phyloP scores from a whole-genome alignment of 1,139 yeast genomes.

The Suhomyces coccinellae region DNA sequence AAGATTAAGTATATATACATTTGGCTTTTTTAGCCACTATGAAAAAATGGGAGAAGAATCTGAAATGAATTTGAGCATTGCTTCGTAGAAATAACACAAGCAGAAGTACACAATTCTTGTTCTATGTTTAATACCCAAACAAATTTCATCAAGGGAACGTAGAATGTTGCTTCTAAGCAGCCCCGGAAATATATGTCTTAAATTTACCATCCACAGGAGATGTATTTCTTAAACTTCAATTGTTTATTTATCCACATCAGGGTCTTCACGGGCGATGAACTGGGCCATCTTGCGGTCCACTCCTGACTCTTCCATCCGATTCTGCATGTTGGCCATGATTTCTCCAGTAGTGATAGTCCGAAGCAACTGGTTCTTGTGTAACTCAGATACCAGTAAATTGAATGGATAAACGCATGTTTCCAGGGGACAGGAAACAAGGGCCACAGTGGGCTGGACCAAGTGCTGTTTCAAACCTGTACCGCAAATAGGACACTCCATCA shows the following conservation, averaged over 20 bases:
- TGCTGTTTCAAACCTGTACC: constrained; percentile 24
- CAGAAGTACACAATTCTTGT: too few species aligned
- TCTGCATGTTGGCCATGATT: constrained; percentile 28
- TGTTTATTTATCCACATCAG: constrained; percentile 19
- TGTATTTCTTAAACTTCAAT: too few species aligned
- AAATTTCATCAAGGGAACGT: too few species aligned
- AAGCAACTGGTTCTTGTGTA: constrained; percentile 27
- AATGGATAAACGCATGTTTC: constrained; percentile 34
- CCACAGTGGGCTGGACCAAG: constrained; percentile 28
- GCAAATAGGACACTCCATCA: constrained; percentile 30
- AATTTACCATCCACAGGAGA: neutral
- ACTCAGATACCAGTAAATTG: constrained; percentile 28
- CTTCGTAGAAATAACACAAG: too few species aligned
- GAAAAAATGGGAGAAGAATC: too few species aligned
- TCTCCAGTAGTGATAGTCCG: constrained; percentile 23
- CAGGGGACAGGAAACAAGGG: constrained; percentile 30
- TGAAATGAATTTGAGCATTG: too few species aligned
- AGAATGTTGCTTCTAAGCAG: too few species aligned
- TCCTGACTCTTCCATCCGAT: constrained; percentile 25
- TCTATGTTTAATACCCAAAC: too few species aligned
- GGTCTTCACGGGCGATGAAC: constrained; percentile 29
- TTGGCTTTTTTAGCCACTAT: too few species aligned
- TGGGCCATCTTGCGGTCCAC: constrained; percentile 29
- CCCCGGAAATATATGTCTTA: neutral
- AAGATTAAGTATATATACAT: too few species aligned